Evolutionary conservation across 2,329 filamentous ascomycete genomes (phyloP).

Genomic region (Dactylonectria estremocensis): DNA sequence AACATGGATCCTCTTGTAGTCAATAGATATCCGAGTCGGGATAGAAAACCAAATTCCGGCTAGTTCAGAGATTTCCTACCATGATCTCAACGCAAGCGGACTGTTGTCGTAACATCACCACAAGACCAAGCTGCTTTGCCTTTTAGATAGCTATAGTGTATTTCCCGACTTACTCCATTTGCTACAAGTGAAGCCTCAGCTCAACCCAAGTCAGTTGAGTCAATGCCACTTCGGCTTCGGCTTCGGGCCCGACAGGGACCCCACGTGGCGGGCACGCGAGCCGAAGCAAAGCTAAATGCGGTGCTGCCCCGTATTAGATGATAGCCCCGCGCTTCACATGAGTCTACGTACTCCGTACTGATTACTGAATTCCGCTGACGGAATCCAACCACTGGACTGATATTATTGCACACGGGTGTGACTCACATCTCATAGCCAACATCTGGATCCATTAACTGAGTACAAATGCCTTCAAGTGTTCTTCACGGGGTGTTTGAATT

Average conservation of each 20-base stretch:
- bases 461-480: background rate
- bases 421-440: conserved; percentile 8
- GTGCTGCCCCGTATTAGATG: background rate
- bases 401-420: conserved; percentile 1
- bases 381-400: conserved; percentile 2
- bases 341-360: background rate
- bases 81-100: no score
- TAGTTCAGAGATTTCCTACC: no score
- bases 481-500: background rate
- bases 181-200: background rate
- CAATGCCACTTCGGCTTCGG: conserved; percentile 2
- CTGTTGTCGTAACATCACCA: no score
- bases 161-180: background rate
- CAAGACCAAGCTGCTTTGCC: no score
- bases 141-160: no score
- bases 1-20: no score
- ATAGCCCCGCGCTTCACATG: conserved; percentile 8
- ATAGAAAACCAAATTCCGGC: no score
- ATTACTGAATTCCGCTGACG: background rate
- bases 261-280: conserved; percentile 6
- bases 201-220: background rate
- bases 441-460: background rate
- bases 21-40: no score
- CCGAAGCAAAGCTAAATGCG: background rate
- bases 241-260: background rate